phyloP scores from a whole-genome alignment of 495 filamentous ascomycete genomes.

The Tuber brumale region DNA sequence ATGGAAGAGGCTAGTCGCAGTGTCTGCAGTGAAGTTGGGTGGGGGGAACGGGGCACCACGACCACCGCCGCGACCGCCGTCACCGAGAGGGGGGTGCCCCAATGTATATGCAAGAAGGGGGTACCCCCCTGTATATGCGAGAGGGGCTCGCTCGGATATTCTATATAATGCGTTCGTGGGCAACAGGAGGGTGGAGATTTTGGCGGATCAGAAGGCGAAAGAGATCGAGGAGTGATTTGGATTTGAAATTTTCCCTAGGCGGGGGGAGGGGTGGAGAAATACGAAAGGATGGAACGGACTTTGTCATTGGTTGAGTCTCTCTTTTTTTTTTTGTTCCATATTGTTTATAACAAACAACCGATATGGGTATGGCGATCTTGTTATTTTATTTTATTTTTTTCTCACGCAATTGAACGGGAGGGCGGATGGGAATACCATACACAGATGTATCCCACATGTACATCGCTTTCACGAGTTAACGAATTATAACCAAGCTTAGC shows the following conservation, averaged over 20 bases:
- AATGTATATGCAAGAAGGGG: neutral
- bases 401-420: no score
- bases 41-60: neutral
- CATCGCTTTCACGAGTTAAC: no score
- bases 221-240: neutral
- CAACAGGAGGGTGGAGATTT: neutral
- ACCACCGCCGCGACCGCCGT: neutral
- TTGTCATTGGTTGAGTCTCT: neutral
- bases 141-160: neutral
- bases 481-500: no score
- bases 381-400: no score
- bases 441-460: no score
- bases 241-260: neutral
- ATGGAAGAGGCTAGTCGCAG: neutral
- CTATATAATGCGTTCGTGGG: neutral
- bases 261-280: no score
- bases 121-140: neutral
- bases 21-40: neutral
- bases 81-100: neutral
- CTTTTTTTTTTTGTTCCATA: no score
- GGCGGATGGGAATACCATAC: no score
- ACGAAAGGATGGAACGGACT: neutral
- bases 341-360: neutral
- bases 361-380: no score
- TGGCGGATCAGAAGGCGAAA: neutral